A percentile compares a stretch with the other conserved stretches of the same genome.
Evolutionary conservation across 345 rosid species (phyloP).

Genomic region (Eucalyptus cloeziana): DNA sequence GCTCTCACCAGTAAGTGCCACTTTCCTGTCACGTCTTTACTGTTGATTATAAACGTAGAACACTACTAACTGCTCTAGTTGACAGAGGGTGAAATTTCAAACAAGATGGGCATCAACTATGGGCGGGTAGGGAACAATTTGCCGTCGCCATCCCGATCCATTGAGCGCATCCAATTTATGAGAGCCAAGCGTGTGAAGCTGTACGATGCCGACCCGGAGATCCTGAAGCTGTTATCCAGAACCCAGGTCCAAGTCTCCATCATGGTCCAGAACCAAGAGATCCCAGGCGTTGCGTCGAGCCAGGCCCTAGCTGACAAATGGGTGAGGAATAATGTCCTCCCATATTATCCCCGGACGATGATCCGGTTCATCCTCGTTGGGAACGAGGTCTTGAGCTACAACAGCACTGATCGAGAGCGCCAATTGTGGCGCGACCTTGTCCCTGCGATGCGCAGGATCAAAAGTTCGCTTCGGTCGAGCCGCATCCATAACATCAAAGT

Average conservation of each 20-base stretch:
- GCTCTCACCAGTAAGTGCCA: slow-evolving; percentile 3
- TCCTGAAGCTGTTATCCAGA: slow-evolving; percentile 31
- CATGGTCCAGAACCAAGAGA: slow-evolving; percentile 54
- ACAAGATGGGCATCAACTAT: slow-evolving; percentile 32
- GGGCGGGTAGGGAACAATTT: slow-evolving; percentile 42
- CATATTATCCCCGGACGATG: slow-evolving; percentile 39
- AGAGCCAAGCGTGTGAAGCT: slow-evolving; percentile 44
- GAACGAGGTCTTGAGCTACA: slow-evolving; percentile 62
- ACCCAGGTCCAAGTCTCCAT: slow-evolving; percentile 41
- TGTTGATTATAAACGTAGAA: neutral
- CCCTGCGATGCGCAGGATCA: slow-evolving; percentile 54
- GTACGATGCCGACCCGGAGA: slow-evolving; percentile 46
- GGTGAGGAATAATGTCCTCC: slow-evolving; percentile 36
- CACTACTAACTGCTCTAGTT: neutral
- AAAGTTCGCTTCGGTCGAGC: slow-evolving; percentile 20
- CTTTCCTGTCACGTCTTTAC: neutral
- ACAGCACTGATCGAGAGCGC: slow-evolving; percentile 16
- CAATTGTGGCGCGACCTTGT: slow-evolving; percentile 35
- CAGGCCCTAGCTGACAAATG: slow-evolving; percentile 33
- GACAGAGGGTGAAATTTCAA: slow-evolving; percentile 21
- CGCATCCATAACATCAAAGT: slow-evolving; percentile 49
- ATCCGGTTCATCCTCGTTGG: slow-evolving; percentile 50
- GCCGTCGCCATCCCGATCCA: slow-evolving; percentile 41
- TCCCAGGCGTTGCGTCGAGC: slow-evolving; percentile 23
- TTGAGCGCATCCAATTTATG: slow-evolving; percentile 31